Evolutionary conservation across 148 eudicot species (phyloP).

Genomic region (Diospyros lotus): DNA sequence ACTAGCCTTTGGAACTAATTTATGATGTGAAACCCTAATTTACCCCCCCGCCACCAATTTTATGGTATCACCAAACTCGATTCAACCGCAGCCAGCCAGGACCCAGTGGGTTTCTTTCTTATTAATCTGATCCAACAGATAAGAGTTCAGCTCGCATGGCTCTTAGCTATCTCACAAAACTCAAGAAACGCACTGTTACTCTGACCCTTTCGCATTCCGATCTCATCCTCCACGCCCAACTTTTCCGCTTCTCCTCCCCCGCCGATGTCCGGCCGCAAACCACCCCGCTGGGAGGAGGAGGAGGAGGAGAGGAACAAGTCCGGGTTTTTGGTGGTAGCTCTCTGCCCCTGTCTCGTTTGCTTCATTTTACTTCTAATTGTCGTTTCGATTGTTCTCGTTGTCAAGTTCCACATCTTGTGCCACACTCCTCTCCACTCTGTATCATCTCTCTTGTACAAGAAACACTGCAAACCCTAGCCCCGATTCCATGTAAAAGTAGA

Average conservation of each 20-base stretch:
- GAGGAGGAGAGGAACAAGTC: constrained; percentile 15
- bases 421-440: constrained; percentile 53
- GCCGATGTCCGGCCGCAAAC: constrained; percentile 24
- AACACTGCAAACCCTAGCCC: constrained; percentile 37
- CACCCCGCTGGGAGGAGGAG: constrained; percentile 18
- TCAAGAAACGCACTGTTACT: neutral
- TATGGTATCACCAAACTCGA: too few species aligned
- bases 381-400: constrained; percentile 27
- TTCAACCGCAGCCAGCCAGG: too few species aligned
- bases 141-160: constrained; percentile 1
- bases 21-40: too few species aligned
- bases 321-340: constrained; percentile 41
- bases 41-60: too few species aligned
- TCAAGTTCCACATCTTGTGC: constrained; percentile 50
- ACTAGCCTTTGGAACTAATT: too few species aligned
- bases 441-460: constrained; percentile 37
- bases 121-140: neutral
- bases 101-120: neutral
- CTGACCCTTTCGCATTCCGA: neutral
- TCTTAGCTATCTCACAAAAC: neutral
- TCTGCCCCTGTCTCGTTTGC: constrained; percentile 66
- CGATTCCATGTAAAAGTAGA: constrained; percentile 13
- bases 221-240: constrained; percentile 22
- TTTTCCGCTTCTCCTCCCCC: constrained; percentile 17
- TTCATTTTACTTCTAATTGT: constrained; percentile 38